Percentiles rank a stretch among this genome's conserved stretches.
Evolutionary conservation across 1,139 yeast genomes (phyloP).

Genomic region (Zhuliangozyma blackwelliae): DNA sequence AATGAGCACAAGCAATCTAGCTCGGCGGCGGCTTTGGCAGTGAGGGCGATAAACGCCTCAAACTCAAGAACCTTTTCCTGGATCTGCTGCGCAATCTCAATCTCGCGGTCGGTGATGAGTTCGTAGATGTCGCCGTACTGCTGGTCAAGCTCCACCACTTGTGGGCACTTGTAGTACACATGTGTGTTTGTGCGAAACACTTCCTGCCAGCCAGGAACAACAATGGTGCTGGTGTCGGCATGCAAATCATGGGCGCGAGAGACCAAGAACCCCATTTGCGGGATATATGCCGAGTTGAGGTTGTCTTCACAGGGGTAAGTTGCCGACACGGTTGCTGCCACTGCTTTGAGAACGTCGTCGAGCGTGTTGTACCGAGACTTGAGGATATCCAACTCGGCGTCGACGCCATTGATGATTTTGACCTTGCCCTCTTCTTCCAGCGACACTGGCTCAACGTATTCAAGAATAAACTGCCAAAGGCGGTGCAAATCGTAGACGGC

Average conservation of each 20-base stretch:
- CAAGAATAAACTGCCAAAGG: conserved; percentile 10
- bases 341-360: conserved; percentile 22
- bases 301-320: conserved; percentile 10
- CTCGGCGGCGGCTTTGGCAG: conserved; percentile 22
- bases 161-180: conserved; percentile 29
- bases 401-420: conserved; percentile 23
- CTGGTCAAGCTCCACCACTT: conserved; percentile 27
- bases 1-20: conserved; percentile 37
- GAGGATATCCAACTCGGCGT: conserved; percentile 25
- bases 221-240: not conserved
- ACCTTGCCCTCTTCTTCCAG: conserved; percentile 26
- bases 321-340: conserved; percentile 8
- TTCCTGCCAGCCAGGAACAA: conserved; percentile 24
- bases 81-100: conserved; percentile 33
- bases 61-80: conserved; percentile 21
- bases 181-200: conserved; percentile 34
- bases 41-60: conserved; percentile 10
- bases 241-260: conserved; percentile 12
- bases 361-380: conserved; percentile 28
- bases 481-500: conserved; percentile 8
- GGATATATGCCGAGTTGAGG: conserved; percentile 37
- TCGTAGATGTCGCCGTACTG: conserved; percentile 40
- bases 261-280: conserved; percentile 41
- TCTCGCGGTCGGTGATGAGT: conserved; percentile 34
- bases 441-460: conserved; percentile 28